Percentiles rank a stretch among this genome's conserved stretches.
Evolutionary conservation across 2,329 filamentous ascomycete species (phyloP).

Genomic region (Colletotrichum aenigma): DNA sequence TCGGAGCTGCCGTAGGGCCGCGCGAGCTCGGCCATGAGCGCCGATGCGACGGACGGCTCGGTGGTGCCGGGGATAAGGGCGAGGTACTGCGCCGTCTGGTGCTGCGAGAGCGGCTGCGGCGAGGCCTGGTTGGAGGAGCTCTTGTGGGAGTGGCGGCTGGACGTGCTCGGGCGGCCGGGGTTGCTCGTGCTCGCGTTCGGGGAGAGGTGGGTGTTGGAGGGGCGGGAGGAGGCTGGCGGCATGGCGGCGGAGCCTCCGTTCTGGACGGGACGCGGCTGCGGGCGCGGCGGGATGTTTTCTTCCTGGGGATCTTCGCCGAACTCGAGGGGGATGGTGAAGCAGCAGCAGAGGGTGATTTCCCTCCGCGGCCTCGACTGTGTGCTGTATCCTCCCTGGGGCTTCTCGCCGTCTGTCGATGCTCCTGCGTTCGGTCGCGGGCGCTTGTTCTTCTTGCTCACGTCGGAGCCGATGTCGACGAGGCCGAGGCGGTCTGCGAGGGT

Average conservation of each 20-base stretch:
- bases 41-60: constrained; percentile 70
- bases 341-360: constrained; percentile 51
- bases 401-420: constrained; percentile 5
- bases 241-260: constrained; percentile 10
- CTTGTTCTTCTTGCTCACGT: constrained; percentile 42
- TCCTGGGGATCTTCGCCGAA: constrained; percentile 37
- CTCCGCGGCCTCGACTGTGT: constrained; percentile 34
- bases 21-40: constrained; percentile 76
- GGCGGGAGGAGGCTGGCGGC: background rate
- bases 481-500: constrained; percentile 83
- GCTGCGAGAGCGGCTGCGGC: constrained; percentile 31
- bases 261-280: constrained; percentile 53
- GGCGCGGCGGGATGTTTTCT: constrained; percentile 36
- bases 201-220: constrained; percentile 20
- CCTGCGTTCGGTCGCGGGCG: constrained; percentile 24
- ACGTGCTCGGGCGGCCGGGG: constrained; percentile 21
- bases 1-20: constrained; percentile 70
- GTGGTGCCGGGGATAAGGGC: constrained; percentile 73
- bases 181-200: background rate
- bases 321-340: constrained; percentile 54
- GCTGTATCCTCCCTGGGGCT: constrained; percentile 8
- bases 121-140: constrained; percentile 32
- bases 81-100: constrained; percentile 53
- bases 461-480: constrained; percentile 62
- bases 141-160: constrained; percentile 28